Conservation (phyloP, 2,329 filamentous ascomycete genomes). For the Kalmusia sp. region DNA sequence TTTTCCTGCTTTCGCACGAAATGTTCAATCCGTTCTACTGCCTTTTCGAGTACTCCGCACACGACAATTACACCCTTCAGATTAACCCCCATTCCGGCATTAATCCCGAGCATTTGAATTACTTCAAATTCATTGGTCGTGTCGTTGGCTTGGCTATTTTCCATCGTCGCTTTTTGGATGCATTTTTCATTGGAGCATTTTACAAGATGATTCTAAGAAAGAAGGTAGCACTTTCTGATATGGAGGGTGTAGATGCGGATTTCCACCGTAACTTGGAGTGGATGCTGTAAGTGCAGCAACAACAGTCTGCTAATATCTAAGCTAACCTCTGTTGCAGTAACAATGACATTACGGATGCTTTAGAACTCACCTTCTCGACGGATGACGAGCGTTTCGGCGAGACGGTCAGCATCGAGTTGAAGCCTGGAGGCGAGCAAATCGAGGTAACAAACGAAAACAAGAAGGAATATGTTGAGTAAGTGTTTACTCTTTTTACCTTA, state of each 20-base stretch:
- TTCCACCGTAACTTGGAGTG: constrained; percentile 96
- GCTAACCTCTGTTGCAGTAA: constrained; percentile 59
- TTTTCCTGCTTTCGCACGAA: constrained; percentile 98
- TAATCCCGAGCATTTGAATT: constrained; percentile 98
- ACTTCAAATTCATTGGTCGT: constrained; percentile 99
- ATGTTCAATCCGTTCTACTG: constrained; percentile 99
- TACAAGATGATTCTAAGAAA: constrained; percentile 99
- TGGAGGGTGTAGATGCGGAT: constrained; percentile 98
- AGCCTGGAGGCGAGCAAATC: constrained; percentile 87
- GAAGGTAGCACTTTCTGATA: constrained; percentile 88
- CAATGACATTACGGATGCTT: constrained; percentile 93
- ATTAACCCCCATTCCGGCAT: constrained; percentile 99
- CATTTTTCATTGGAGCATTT: constrained; percentile 97
- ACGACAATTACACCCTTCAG: constrained; percentile 99
- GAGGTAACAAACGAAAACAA: constrained; percentile 99
- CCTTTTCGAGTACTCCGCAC: constrained; percentile 97
- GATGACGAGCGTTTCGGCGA: constrained; percentile 98
- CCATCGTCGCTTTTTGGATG: constrained; percentile 95
- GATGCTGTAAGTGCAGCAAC: constrained; percentile 70
- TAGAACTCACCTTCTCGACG: constrained; percentile 95
- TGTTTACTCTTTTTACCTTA: neutral
- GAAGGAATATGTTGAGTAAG: constrained; percentile 94
- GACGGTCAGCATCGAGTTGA: constrained; percentile 91
- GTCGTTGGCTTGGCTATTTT: constrained; percentile 98
- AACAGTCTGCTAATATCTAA: constrained; percentile 13